Evolutionary conservation across 148 eudicot species (phyloP), one percentile per base, ranked within the genome.

Genomic region (Diospyros kaki): DNA sequence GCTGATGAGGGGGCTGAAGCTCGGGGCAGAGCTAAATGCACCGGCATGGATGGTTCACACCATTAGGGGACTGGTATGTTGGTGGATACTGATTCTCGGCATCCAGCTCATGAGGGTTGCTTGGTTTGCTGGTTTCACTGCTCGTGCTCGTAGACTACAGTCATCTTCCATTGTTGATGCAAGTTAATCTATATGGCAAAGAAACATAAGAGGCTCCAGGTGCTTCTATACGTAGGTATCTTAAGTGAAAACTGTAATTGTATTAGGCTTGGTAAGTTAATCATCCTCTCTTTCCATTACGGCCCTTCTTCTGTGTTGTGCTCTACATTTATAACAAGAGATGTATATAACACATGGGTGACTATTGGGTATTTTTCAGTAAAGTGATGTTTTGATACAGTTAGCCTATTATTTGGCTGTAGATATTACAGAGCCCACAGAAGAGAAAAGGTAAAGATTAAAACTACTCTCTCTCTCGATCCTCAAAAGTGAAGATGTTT

Each of bases 21-120:
- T 95, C 18, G 89, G 97, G n/a, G 83, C 81, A 10, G 98, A 95
- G 83, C 82, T 95, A 17, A 82, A 71, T 75, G 86, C 87, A 48
- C 98, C 98, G 5, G 79, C 82, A 1, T 95, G 96, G 97, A 84
- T 83, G 84, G 58, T 87, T 81, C 94, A 95, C 71, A 76, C 82
- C 9, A 77, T 92, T 76, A 86, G 97, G 75, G 96, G 93, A 39
- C 81, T 95, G 76, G 98, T 92, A 60, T 95, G 98, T 79, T 89
- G 98, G 91, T 95, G 98, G 98, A 88, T 95, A 66, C 84, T 95
- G 45, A 87, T 92, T 61, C 94, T 95, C 17, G 92, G 97, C 8
- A 73, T 95, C 84, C 98, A 95, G 90, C 90, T 95, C 83, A 95
- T 95, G 98, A 88, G 98, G 82, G 97, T 95, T 55, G 97, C 96